Conservation (phyloP, 2,329 filamentous ascomycete species). For the Aspergillus fructus region DNA sequence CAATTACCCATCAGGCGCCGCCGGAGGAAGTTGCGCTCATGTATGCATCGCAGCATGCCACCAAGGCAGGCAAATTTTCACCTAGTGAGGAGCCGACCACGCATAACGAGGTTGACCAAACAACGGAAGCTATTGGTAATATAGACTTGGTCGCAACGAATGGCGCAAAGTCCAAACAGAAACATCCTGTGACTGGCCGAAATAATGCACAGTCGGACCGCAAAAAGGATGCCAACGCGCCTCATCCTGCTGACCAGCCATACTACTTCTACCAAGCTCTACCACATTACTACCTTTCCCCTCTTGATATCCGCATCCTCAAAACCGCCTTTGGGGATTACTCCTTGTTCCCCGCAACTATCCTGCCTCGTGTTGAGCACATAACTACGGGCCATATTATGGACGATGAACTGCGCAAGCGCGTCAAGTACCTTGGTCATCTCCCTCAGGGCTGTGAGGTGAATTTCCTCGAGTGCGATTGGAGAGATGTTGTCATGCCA, state of each 20-base stretch:
- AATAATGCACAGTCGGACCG: constrained; percentile 13
- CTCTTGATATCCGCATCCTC: constrained; percentile 87
- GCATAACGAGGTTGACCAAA: constrained; percentile 20
- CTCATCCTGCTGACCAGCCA: constrained; percentile 50
- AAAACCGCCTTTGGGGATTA: constrained; percentile 87
- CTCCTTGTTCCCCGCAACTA: constrained; percentile 76
- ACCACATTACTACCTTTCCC: constrained; percentile 84
- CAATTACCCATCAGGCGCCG: constrained; percentile 50
- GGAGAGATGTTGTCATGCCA: constrained; percentile 80
- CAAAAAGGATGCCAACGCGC: constrained; percentile 37
- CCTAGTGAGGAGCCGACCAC: constrained; percentile 22
- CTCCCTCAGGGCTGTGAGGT: constrained; percentile 89
- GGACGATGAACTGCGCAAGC: constrained; percentile 78
- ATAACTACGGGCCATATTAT: constrained; percentile 85
- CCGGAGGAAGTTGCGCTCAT: constrained; percentile 51
- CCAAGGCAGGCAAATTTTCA: constrained; percentile 44
- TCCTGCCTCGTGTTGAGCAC: constrained; percentile 83
- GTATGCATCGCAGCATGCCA: constrained; percentile 51
- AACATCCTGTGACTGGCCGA: constrained; percentile 14
- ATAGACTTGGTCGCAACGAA: constrained; percentile 20
- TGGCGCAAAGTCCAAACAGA: constrained; percentile 26
- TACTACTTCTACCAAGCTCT: constrained; percentile 89
- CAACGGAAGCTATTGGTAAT: constrained; percentile 26
- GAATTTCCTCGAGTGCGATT: constrained; percentile 88
- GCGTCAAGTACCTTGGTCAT: constrained; percentile 83